Evolutionary conservation across 2,329 filamentous ascomycete species (phyloP).

Genomic region (Stagonosporopsis cucurbitacearum): DNA sequence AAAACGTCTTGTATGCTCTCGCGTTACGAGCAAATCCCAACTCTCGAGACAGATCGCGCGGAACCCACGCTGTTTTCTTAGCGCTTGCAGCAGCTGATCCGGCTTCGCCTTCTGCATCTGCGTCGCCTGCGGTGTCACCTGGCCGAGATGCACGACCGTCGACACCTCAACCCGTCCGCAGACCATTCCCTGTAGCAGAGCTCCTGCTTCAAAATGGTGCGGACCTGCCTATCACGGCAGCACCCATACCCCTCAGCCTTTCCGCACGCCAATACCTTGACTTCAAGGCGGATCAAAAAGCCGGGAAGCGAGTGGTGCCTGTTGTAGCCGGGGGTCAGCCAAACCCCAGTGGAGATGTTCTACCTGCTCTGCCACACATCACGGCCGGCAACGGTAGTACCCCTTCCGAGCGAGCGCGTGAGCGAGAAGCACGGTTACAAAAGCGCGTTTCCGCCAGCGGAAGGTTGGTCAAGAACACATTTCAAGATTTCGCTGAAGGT

Average conservation of each 20-base stretch:
- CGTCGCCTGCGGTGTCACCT: conserved; percentile 53
- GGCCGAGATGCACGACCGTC: conserved; percentile 50
- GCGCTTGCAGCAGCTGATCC: conserved; percentile 93
- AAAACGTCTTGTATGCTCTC: conserved; percentile 88
- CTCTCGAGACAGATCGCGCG: conserved; percentile 75
- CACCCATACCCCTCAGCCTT: conserved; percentile 82
- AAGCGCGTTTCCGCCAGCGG: conserved; percentile 51
- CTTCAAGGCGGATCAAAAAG: conserved; percentile 65
- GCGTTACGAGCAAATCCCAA: conserved; percentile 89
- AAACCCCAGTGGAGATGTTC: conserved; percentile 60
- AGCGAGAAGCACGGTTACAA: conserved; percentile 47
- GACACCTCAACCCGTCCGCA: conserved; percentile 51
- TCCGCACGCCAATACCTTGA: conserved; percentile 86
- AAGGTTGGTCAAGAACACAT: conserved; percentile 49
- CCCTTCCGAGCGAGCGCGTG: conserved; percentile 46
- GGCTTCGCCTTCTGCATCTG: conserved; percentile 68
- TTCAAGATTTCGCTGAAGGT: conserved; percentile 41
- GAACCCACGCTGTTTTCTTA: conserved; percentile 87
- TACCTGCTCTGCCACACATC: conserved; percentile 67
- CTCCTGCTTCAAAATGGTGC: conserved; percentile 92
- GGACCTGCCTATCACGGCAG: conserved; percentile 76
- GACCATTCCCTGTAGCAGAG: conserved; percentile 86
- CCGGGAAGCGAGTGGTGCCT: conserved; percentile 48
- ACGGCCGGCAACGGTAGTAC: conserved; percentile 49
- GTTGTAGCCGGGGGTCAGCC: conserved; percentile 58